A percentile compares a stretch with the other conserved stretches of the same genome.
phyloP scores from a whole-genome alignment of 345 rosid genomes.

The Xanthoceras sorbifolium region DNA sequence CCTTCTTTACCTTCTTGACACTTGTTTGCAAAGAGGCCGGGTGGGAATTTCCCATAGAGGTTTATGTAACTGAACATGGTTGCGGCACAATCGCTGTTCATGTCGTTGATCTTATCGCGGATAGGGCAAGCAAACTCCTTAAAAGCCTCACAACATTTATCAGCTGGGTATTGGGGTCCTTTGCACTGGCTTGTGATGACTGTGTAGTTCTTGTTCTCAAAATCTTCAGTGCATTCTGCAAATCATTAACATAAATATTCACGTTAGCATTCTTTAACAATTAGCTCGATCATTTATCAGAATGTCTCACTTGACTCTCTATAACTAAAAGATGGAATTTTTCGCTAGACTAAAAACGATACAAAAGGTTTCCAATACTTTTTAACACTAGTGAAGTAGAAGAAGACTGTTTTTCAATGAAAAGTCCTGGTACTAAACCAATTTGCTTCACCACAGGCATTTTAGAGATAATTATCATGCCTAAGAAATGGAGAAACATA shows the following conservation, averaged over 20 bases:
- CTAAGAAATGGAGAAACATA: too few relatives aligned
- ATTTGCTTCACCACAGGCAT: too few relatives aligned
- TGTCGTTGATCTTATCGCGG: slow-evolving; percentile 50
- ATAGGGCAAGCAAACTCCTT: slow-evolving; percentile 69
- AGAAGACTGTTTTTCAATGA: too few relatives aligned
- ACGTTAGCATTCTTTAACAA: not conserved
- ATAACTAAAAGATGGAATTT: too few relatives aligned
- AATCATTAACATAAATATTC: not conserved
- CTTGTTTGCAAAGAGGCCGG: slow-evolving; percentile 72
- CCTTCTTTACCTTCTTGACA: slow-evolving; percentile 64
- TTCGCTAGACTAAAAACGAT: too few relatives aligned
- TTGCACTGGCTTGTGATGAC: slow-evolving; percentile 67
- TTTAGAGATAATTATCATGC: not conserved
- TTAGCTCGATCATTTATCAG: not conserved
- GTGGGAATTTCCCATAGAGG: slow-evolving; percentile 74
- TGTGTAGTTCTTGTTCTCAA: slow-evolving; percentile 63
- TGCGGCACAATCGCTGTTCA: slow-evolving; percentile 51
- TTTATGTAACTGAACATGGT: slow-evolving; percentile 92
- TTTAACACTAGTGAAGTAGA: too few relatives aligned
- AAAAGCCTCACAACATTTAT: slow-evolving; percentile 54
- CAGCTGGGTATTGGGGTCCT: slow-evolving; percentile 66
- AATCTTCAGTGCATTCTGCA: slow-evolving; percentile 60
- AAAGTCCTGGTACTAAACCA: too few relatives aligned
- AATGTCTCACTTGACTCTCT: too few relatives aligned
- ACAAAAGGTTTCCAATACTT: too few relatives aligned